A percentile compares a stretch with the other conserved stretches of the same genome.
These are phyloP conservation scores for Solanum tarapatanum DNA, from an alignment of 257 asterid genomes.

Conservation along the genomic window DNA sequence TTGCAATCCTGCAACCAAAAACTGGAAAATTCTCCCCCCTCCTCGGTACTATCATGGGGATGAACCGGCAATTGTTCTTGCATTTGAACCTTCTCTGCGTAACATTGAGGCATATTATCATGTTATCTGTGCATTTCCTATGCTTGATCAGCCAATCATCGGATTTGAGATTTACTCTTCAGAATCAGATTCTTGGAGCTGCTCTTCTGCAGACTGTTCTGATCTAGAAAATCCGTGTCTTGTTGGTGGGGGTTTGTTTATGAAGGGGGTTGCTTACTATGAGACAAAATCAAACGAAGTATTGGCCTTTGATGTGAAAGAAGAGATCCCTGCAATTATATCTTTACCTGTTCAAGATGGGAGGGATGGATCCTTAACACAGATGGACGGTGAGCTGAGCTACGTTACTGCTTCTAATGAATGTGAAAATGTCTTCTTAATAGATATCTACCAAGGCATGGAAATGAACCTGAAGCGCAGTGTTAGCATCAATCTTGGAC, in stretches of 20 bases:
- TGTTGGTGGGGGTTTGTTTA: conserved; percentile 16
- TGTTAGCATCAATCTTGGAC: conserved; percentile 4
- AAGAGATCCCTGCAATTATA: conserved; percentile 14
- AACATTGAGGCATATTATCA: conserved; percentile 22
- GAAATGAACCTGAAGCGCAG: conserved; percentile 11
- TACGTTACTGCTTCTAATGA: conserved; percentile 5
- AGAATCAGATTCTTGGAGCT: conserved; percentile 12
- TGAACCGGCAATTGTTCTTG: conserved; percentile 25
- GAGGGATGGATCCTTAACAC: conserved; percentile 20
- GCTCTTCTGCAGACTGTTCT: background rate
- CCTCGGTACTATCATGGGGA: conserved; percentile 12
- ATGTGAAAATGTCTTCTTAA: background rate
- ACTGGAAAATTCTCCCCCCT: conserved; percentile 21
- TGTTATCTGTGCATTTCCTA: conserved; percentile 19
- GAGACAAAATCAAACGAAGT: conserved; percentile 11
- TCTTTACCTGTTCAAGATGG: conserved; percentile 1
- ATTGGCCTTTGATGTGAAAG: conserved; percentile 19
- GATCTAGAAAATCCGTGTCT: conserved; percentile 6
- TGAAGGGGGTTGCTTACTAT: conserved; percentile 39
- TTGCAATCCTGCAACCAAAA: conserved; percentile 36
- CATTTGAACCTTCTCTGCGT: conserved; percentile 24
- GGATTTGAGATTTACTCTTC: conserved; percentile 34
- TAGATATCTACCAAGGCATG: conserved; percentile 23
- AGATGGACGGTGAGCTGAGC: conserved; percentile 30
- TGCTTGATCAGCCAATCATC: conserved; percentile 4